Conservation (phyloP, 371 early-diverging fungal species). For the Parasitella parasitica region DNA sequence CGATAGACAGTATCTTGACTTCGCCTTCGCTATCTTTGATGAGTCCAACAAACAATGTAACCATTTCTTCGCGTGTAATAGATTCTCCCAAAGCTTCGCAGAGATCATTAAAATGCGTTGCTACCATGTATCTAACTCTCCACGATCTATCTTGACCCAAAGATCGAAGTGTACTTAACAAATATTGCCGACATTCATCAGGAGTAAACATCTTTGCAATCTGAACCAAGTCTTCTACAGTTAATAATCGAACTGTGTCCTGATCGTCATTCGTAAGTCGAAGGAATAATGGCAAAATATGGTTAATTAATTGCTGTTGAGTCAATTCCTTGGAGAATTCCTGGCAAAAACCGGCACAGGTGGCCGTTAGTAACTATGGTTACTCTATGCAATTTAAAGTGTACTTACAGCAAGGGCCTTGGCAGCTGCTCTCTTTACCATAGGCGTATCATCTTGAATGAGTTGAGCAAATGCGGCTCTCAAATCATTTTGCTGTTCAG, state of each 20-base stretch:
- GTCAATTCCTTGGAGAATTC: constrained; percentile 42
- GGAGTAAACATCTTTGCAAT: constrained; percentile 79
- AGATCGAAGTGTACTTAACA: constrained; percentile 71
- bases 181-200: constrained; percentile 76
- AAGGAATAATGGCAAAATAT: constrained; percentile 72
- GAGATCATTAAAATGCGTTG: constrained; percentile 85
- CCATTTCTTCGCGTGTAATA: constrained; percentile 40
- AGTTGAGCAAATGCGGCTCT: constrained; percentile 76
- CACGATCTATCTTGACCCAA: constrained; percentile 93
- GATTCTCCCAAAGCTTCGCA: constrained; percentile 38
- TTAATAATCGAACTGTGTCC: constrained; percentile 95
- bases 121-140: constrained; percentile 97
- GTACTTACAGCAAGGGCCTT: constrained; percentile 79
- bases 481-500: constrained; percentile 82
- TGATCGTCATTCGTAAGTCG: constrained; percentile 86
- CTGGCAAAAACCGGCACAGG: background rate
- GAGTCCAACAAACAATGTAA: constrained; percentile 58
- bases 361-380: background rate
- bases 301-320: constrained; percentile 72
- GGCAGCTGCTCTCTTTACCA: constrained; percentile 96
- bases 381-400: background rate
- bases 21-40: constrained; percentile 97
- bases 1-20: constrained; percentile 88
- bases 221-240: constrained; percentile 89
- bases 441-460: constrained; percentile 96